Percentiles rank a stretch among this genome's conserved stretches.
These are phyloP conservation scores for Pichia gijzeniarum DNA, from an alignment of 805 yeast genomes.

Conservation along the genomic window DNA sequence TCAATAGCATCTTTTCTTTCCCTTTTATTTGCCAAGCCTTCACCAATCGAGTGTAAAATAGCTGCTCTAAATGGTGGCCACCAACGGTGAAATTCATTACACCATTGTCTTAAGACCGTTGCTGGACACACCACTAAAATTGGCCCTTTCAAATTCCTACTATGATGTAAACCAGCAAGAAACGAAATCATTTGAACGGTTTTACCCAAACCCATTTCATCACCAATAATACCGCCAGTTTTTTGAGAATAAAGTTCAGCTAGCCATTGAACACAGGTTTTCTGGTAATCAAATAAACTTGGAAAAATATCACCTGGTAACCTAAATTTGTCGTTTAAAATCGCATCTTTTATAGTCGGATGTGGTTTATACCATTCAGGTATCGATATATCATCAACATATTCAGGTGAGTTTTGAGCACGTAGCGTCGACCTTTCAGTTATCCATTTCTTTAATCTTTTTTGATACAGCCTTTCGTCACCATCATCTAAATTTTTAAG, in stretches of 20 bases:
- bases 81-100: conserved; percentile 93
- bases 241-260: conserved; percentile 88
- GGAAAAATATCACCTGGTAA: conserved; percentile 91
- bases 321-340: conserved; percentile 58
- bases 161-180: conserved; percentile 83
- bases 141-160: conserved; percentile 68
- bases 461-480: conserved; percentile 56
- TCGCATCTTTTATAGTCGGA: conserved; percentile 71
- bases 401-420: conserved; percentile 23
- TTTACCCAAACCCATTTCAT: conserved; percentile 97
- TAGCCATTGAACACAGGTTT: conserved; percentile 96
- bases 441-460: conserved; percentile 57
- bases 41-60: conserved; percentile 86
- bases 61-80: conserved; percentile 92
- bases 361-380: conserved; percentile 74
- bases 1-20: conserved; percentile 17
- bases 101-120: conserved; percentile 94
- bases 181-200: conserved; percentile 91
- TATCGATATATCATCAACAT: conserved; percentile 21
- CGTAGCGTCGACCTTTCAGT: conserved; percentile 43
- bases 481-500: conserved; percentile 70
- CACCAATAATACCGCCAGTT: conserved; percentile 94
- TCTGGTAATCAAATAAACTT: conserved; percentile 84
- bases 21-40: conserved; percentile 49
- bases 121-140: conserved; percentile 92